Evolutionary conservation across 164 flowering plant species (phyloP).

Genomic region (Kingdonia uniflora): DNA sequence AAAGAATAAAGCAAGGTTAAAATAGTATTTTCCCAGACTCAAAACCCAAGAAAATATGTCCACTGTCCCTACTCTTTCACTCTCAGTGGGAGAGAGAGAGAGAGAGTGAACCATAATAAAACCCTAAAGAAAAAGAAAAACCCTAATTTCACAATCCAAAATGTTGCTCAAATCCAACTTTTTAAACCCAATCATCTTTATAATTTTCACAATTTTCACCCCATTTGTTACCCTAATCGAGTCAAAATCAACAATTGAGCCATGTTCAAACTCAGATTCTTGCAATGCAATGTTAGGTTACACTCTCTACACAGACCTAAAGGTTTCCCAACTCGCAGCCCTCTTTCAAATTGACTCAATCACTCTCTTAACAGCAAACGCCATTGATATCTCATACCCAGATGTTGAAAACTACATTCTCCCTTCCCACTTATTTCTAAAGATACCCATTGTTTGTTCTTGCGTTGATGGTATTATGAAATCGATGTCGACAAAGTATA

Average conservation of each 20-base stretch:
- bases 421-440: constrained; percentile 63
- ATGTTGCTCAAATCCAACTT: constrained; percentile 1
- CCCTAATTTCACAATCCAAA: constrained; percentile 7
- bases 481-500: constrained; percentile 51
- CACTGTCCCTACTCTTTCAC: no score
- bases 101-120: no score
- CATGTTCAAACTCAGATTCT: constrained; percentile 68
- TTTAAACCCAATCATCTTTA: not conserved
- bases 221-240: constrained; percentile 2
- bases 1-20: no score
- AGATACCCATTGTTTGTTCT: constrained; percentile 66
- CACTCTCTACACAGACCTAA: constrained; percentile 88
- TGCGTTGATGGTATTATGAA: constrained; percentile 87
- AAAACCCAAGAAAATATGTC: no score
- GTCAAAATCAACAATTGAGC: constrained; percentile 89
- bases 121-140: no score
- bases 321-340: constrained; percentile 76
- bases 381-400: constrained; percentile 75
- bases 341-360: constrained; percentile 82
- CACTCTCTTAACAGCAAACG: constrained; percentile 65
- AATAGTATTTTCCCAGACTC: no score
- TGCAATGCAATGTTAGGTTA: constrained; percentile 80
- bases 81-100: no score
- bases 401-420: constrained; percentile 91
- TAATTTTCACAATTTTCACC: constrained; percentile 8